Percentiles rank a stretch among this genome's conserved stretches.
Conservation (phyloP, 169 alveolate genomes). For the Plasmodium berghei region DNA sequence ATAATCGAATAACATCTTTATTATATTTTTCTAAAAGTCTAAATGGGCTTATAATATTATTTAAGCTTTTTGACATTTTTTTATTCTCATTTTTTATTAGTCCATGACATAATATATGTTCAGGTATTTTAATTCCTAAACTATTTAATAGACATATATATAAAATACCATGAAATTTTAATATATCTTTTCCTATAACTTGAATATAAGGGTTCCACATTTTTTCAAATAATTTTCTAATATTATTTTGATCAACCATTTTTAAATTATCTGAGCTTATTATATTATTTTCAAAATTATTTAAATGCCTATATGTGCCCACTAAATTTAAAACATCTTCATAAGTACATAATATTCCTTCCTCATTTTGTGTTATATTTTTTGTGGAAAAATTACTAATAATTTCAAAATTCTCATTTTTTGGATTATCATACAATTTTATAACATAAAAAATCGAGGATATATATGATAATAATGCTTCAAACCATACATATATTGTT, state of each 20-base stretch:
- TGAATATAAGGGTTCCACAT: constrained; percentile 80
- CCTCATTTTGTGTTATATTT: neutral
- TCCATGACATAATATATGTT: constrained; percentile 88
- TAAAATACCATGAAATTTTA: constrained; percentile 89
- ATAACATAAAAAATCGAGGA: constrained; percentile 68
- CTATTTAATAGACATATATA: constrained; percentile 91
- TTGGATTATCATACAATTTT: neutral
- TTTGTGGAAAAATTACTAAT: neutral
- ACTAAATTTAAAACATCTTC: constrained; percentile 33
- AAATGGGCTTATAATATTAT: constrained; percentile 80
- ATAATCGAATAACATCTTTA: constrained; percentile 35
- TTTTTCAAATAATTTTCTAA: neutral
- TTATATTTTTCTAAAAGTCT: constrained; percentile 23
- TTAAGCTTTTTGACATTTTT: constrained; percentile 94
- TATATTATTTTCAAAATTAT: neutral
- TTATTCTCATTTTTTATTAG: constrained; percentile 87
- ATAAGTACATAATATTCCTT: constrained; percentile 10
- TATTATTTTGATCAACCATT: neutral
- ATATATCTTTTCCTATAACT: constrained; percentile 92
- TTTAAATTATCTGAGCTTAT: no score
- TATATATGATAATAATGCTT: constrained; percentile 91
- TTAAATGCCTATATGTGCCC: no score
- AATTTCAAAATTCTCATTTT: neutral
- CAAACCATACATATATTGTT: constrained; percentile 94
- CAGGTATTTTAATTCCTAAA: constrained; percentile 81